Conservation (phyloP, 1,284 basidiomycete genomes). For the Cutaneotrichosporon daszewskae region DNA sequence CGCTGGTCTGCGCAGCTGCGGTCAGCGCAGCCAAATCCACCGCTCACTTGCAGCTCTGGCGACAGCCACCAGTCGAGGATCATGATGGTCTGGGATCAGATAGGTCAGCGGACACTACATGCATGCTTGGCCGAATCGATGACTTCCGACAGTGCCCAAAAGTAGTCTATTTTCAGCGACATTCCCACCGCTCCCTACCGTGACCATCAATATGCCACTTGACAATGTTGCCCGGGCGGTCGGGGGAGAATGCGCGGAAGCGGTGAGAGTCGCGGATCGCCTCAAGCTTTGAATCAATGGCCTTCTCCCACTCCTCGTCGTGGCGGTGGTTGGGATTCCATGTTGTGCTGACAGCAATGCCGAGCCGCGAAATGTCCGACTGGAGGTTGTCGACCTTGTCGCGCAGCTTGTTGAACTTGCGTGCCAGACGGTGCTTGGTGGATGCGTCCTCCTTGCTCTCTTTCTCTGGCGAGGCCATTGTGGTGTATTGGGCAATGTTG, state of each 20-base stretch:
- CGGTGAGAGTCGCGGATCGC: slow-evolving; percentile 73
- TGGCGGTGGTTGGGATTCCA: slow-evolving; percentile 58
- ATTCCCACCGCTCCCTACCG: slow-evolving; percentile 39
- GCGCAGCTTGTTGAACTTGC: slow-evolving; percentile 19
- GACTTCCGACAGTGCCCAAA: slow-evolving; percentile 85
- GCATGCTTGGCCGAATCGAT: slow-evolving; percentile 56
- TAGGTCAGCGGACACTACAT: slow-evolving; percentile 9
- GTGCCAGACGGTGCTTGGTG: no score
- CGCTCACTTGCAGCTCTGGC: slow-evolving; percentile 66
- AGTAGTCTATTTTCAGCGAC: slow-evolving; percentile 57
- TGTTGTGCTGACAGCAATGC: slow-evolving; percentile 36
- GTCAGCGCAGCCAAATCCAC: slow-evolving; percentile 4
- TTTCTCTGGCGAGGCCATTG: no score
- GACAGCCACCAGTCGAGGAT: slow-evolving; percentile 75
- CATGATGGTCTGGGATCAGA: slow-evolving; percentile 66
- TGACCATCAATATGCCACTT: slow-evolving; percentile 91
- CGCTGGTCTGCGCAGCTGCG: slow-evolving; percentile 71
- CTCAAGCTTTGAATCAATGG: slow-evolving; percentile 59
- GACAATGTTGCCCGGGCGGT: slow-evolving; percentile 64
- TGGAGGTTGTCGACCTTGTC: slow-evolving; percentile 34
- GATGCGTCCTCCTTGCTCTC: neutral
- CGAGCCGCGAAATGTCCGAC: slow-evolving; percentile 32
- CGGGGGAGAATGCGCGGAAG: slow-evolving; percentile 73
- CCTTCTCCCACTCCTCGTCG: slow-evolving; percentile 60
- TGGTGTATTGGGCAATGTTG: no score